Base-by-base conservation (phyloP, 768 basidiomycete species). In the Asterophora parasitica region DNA sequence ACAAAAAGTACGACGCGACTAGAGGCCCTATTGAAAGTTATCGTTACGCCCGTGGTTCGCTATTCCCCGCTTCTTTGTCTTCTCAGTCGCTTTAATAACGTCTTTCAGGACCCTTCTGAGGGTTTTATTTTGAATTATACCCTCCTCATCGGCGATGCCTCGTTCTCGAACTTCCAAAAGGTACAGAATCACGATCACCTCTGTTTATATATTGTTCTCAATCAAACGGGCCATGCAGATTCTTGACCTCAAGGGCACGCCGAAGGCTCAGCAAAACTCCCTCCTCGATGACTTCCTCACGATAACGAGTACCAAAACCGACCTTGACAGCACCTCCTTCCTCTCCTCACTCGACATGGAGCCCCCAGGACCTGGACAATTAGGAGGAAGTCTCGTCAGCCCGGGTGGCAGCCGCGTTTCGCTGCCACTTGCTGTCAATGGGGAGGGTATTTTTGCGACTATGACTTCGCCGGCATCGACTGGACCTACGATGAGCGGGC, bases 81-180 rank as follows among this genome's bases (percentile, higher is more conserved):
- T 34, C 17, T 48, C 15, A 3, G 11, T n/a, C 30, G n/a, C 26
- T 2, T 20, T 11, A 30, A 46, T 20, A 37, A 46, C 42, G 38
- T 11, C 28, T 19, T 50, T 0, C 44, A 95, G 85, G 90, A 94
- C 58, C 93, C 95, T 12, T 73, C 90, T 1, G 92, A 95, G 63
- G 91, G 88, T 2, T 98, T 99, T 61, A 90, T 98, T 51, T 75
- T 93, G 46, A 97, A 97, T 60, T 99, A 98, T 61, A 93, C 91
- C 7, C 76, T 97, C 19, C 76, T 97, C 48, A 89, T 99, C 52
- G 91, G 91, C 17, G 95, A 97, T 66, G 85, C 88, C 4, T 94
- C 93, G 2, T 94, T 94, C 66, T 87, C 86, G 26, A 98, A 98
- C 67, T 99, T 99, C 73, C 96, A 98, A 72, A 99, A 99, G 82